Conservation (phyloP, 2,329 filamentous ascomycete genomes). For the Cladosporium sp. region DNA sequence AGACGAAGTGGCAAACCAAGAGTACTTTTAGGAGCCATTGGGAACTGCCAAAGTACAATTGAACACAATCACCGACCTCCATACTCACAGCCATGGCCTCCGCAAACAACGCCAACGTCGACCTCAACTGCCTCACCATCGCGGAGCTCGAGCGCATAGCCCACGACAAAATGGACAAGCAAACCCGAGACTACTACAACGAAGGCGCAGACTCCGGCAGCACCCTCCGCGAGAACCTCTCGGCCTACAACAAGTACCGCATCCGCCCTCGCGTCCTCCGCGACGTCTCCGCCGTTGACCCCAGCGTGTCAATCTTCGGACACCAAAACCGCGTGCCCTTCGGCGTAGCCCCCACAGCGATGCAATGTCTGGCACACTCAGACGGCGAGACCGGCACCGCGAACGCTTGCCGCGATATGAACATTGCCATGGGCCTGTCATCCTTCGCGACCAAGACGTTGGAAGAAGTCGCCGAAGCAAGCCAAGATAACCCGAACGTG, state of each 20-base stretch:
- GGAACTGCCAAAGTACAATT: background rate
- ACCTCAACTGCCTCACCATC: conserved; percentile 49
- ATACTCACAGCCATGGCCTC: conserved; percentile 2
- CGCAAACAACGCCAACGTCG: conserved; percentile 28
- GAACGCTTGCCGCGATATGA: conserved; percentile 48
- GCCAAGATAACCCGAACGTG: conserved; percentile 49
- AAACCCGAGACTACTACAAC: conserved; percentile 45
- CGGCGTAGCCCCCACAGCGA: conserved; percentile 56
- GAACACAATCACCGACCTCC: background rate
- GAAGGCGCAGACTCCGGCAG: conserved; percentile 42
- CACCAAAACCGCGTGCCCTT: conserved; percentile 51
- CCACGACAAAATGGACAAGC: conserved; percentile 42
- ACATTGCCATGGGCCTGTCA: conserved; percentile 53
- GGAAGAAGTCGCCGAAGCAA: conserved; percentile 54
- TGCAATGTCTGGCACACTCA: conserved; percentile 55
- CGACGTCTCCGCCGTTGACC: conserved; percentile 45
- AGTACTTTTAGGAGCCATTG: background rate
- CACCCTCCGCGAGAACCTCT: conserved; percentile 53
- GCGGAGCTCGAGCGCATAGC: conserved; percentile 44
- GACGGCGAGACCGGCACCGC: conserved; percentile 57
- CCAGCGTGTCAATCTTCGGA: conserved; percentile 51
- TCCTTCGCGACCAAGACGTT: conserved; percentile 52
- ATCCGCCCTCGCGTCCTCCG: conserved; percentile 44
- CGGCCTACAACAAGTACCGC: conserved; percentile 53
- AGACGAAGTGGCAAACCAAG: background rate